phyloP scores from a whole-genome alignment of 2,329 filamentous ascomycete species.

The Paramyrothecium sp. region DNA sequence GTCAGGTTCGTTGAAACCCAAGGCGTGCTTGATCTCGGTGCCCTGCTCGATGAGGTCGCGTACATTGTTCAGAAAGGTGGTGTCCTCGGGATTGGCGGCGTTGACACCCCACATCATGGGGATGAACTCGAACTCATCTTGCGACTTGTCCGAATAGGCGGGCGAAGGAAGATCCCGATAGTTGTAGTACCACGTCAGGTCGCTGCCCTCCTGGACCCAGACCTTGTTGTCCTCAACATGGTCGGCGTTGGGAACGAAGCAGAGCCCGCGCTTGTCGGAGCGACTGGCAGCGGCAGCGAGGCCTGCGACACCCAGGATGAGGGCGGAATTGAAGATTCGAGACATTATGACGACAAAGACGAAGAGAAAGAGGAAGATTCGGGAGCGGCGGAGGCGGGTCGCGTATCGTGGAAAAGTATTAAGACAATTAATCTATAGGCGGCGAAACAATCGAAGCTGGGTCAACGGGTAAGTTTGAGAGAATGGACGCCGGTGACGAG shows the following conservation, averaged over 20 bases:
- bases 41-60: constrained; percentile 48
- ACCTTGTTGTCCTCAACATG: constrained; percentile 61
- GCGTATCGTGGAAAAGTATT: background rate
- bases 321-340: constrained; percentile 3
- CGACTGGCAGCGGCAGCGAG: constrained; percentile 22
- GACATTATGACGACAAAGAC: background rate
- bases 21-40: constrained; percentile 62
- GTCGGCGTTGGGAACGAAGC: constrained; percentile 59
- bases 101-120: constrained; percentile 76
- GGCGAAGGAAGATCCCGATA: constrained; percentile 59
- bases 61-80: constrained; percentile 61
- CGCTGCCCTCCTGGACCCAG: constrained; percentile 56
- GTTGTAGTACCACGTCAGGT: constrained; percentile 85
- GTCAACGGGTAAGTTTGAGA: background rate
- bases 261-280: constrained; percentile 67
- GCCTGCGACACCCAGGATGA: constrained; percentile 14
- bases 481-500: background rate
- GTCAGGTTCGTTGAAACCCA: constrained; percentile 83
- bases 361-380: background rate
- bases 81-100: constrained; percentile 42
- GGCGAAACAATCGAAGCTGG: background rate
- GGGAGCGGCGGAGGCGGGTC: background rate
- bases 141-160: constrained; percentile 44
- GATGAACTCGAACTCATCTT: constrained; percentile 67
- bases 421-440: background rate